Percentiles rank a stretch among this genome's conserved stretches.
phyloP scores from a whole-genome alignment of 371 early-diverging fungal genomes.

The Mortierella sp. region DNA sequence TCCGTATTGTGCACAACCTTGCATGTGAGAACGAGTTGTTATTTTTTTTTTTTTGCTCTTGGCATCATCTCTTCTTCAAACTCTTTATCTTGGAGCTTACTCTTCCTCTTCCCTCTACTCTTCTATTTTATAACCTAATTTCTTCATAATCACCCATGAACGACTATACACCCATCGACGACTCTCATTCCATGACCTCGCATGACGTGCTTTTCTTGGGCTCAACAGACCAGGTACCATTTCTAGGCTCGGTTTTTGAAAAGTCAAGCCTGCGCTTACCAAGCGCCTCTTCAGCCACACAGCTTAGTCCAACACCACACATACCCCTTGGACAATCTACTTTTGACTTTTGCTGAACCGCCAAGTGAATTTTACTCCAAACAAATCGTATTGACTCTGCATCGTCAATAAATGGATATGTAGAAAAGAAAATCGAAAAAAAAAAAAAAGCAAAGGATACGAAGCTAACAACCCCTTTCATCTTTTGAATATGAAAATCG shows the following conservation, averaged over 20 bases:
- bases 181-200: constrained; percentile 49
- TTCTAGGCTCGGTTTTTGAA: neutral
- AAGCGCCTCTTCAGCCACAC: no score
- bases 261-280: neutral
- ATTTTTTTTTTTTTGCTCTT: constrained; percentile 7
- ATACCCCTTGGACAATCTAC: neutral
- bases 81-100: neutral
- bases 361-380: no score
- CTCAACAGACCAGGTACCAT: constrained; percentile 52
- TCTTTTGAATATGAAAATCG: neutral
- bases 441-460: no score
- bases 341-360: no score
- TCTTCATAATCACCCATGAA: constrained; percentile 17
- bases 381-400: no score
- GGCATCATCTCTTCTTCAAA: neutral
- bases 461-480: neutral
- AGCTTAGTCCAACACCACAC: no score
- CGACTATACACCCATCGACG: constrained; percentile 48
- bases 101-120: neutral
- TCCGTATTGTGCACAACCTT: no score
- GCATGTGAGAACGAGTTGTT: no score
- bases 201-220: constrained; percentile 55
- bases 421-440: neutral
- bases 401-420: no score
- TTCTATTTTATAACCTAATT: constrained; percentile 1